These are phyloP conservation scores for Stentor roeselii DNA, from an alignment of 73 alveolate genomes.

Conservation along the genomic window DNA sequence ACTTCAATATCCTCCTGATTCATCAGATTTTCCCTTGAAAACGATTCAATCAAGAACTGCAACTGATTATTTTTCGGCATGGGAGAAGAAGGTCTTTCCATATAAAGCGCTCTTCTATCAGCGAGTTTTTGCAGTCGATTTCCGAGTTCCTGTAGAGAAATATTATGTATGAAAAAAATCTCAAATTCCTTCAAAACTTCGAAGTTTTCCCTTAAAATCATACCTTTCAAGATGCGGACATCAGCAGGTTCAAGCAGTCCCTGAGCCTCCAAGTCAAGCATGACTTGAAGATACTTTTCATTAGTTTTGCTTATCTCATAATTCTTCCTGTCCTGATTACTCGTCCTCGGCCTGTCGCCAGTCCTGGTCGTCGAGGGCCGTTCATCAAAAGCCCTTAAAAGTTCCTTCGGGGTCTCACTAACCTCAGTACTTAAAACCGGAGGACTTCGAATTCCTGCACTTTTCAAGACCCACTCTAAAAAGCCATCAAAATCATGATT, in stretches of 20 bases:
- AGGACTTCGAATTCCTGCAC: not conserved
- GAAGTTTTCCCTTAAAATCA: conserved; percentile 41
- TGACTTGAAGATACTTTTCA: conserved; percentile 33
- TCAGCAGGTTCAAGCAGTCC: conserved; percentile 35
- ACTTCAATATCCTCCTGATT: conserved; percentile 46
- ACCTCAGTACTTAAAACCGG: not conserved
- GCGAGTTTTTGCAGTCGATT: conserved; percentile 39
- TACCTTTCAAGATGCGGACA: conserved; percentile 36
- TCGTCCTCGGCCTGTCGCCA: not conserved
- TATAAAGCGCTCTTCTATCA: conserved; percentile 33
- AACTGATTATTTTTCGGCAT: conserved; percentile 47
- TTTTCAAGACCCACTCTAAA: not conserved
- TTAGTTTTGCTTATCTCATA: conserved; percentile 18
- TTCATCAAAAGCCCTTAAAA: not conserved
- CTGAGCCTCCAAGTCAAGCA: conserved; percentile 37
- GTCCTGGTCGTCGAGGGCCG: conserved; percentile 20
- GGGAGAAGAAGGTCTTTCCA: conserved; percentile 59
- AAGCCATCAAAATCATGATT: conserved; percentile 18
- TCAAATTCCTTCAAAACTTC: conserved; percentile 47
- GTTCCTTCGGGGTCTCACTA: conserved; percentile 5
- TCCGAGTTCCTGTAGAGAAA: conserved; percentile 38
- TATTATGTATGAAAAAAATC: conserved; percentile 23
- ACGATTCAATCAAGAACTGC: conserved; percentile 26
- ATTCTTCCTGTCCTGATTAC: not conserved
- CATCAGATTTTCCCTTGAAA: conserved; percentile 32